Base-by-base conservation (phyloP, 164 flowering plant species). In the Buxus sempervirens region DNA sequence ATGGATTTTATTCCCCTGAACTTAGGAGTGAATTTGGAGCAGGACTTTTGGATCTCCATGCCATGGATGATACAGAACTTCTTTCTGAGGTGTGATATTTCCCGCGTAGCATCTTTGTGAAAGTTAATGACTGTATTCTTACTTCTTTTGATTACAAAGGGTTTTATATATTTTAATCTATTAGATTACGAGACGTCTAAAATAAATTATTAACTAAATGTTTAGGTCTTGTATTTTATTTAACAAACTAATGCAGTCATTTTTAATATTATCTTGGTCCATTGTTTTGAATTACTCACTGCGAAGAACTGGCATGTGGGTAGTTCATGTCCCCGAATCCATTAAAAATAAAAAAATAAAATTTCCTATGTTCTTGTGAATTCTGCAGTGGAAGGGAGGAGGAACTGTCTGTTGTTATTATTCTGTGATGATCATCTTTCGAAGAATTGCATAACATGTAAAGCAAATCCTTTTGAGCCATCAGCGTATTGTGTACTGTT, bases 61-160 rank as follows among this genome's bases (percentile, higher is more conserved):
- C 99, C 48, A 90, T 95, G 93, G 99, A 95, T 83, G 99, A 95
- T 60, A 95, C 97, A 18, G 99, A 92, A 72, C 97, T 90, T 74
- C 82, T 95, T 53, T 85, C 98, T 66, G 98, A 92, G 89, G 97
- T 90, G 76, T 60, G 71, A 21, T 63, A 56, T 58, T 64, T 58
- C 3, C 9, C 1, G 18, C 12, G 14, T 15, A 45, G 51, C 51
- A 45, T 32, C 38, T 32, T 32, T 32, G 38, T 32, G 3, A 32
- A 32, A 32, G 38, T 32, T 32, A n/a, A n/a, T 32, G 38, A 3
- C 38, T 32, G 38, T 32, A 32, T 32, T 32, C 7, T 7, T 32
- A 7, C 7, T 7, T 32, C 38, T 32, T 7, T 3, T 32, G 38
- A 32, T 32, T 32, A 32, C n/a, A n/a, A n/a, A n/a, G n/a, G 38